phyloP scores from a whole-genome alignment of 352 stramenopile genomes.

The Globisporangium paroecandrum region DNA sequence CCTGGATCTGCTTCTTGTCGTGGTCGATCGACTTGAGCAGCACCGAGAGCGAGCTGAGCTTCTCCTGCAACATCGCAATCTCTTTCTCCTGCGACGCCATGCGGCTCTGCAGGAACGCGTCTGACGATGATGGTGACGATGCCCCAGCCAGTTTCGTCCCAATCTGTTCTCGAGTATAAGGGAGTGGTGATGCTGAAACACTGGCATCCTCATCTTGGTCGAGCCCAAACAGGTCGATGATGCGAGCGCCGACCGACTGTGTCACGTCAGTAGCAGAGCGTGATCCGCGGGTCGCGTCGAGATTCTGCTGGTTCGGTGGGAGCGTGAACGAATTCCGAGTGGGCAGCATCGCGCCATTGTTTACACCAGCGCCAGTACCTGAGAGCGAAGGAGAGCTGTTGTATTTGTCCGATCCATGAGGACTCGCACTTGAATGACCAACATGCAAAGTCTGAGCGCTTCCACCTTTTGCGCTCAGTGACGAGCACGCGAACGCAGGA shows the following conservation, averaged over 20 bases:
- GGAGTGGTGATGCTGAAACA: background rate
- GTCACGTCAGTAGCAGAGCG: slow-evolving; percentile 10
- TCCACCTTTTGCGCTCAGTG: background rate
- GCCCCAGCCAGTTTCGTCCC: background rate
- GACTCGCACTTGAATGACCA: slow-evolving; percentile 1
- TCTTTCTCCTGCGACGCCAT: slow-evolving; percentile 64
- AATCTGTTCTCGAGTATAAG: background rate
- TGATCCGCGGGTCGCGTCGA: background rate
- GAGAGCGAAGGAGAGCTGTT: slow-evolving; percentile 7
- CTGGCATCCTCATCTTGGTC: slow-evolving; percentile 8
- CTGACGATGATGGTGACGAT: background rate
- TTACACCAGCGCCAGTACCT: background rate
- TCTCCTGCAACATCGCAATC: slow-evolving; percentile 68
- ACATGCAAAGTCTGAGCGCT: slow-evolving; percentile 5
- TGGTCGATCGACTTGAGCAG: slow-evolving; percentile 60
- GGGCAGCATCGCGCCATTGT: background rate
- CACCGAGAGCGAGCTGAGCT: slow-evolving; percentile 60
- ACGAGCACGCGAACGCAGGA: slow-evolving; percentile 39
- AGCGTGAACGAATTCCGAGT: slow-evolving; percentile 11
- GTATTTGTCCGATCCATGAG: background rate
- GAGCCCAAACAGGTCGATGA: slow-evolving; percentile 22
- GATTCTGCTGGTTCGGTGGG: background rate
- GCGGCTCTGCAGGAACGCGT: slow-evolving; percentile 55
- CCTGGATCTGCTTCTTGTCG: slow-evolving; percentile 50
- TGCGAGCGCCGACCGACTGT: slow-evolving; percentile 6